These are phyloP conservation scores for Darksidea phi DNA, from an alignment of 495 filamentous ascomycete genomes.

Conservation along the genomic window DNA sequence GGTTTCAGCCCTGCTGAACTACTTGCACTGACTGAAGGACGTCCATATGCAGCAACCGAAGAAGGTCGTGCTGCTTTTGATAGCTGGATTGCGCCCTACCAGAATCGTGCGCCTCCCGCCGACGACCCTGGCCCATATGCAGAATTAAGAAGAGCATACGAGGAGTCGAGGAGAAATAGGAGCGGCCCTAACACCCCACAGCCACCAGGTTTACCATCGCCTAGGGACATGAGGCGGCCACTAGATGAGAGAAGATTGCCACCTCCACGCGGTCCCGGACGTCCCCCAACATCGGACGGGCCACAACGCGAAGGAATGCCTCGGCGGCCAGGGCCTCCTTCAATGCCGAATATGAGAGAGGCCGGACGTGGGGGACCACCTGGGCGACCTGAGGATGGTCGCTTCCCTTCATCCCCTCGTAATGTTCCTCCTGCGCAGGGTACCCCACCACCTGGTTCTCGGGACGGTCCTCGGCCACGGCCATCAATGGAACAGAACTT, in stretches of 20 bases:
- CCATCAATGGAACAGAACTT: slow-evolving; percentile 36
- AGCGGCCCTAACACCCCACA: no score
- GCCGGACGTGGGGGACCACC: slow-evolving; percentile 2
- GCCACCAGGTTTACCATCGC: no score
- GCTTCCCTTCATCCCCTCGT: slow-evolving; percentile 17
- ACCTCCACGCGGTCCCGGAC: not conserved
- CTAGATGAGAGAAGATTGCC: no score
- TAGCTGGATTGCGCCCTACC: not conserved
- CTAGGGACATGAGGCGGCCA: no score
- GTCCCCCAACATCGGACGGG: not conserved
- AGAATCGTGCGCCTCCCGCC: not conserved
- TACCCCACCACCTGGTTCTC: slow-evolving; percentile 14
- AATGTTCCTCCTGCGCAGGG: slow-evolving; percentile 10
- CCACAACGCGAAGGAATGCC: slow-evolving; percentile 1
- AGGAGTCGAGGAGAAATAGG: no score
- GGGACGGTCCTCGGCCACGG: slow-evolving; percentile 23
- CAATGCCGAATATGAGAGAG: slow-evolving; percentile 4
- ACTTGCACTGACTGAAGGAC: slow-evolving; percentile 61
- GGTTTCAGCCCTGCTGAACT: slow-evolving; percentile 81
- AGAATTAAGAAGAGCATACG: not conserved
- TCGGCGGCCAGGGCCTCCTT: not conserved
- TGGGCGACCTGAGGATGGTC: slow-evolving; percentile 10
- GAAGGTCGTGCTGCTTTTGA: slow-evolving; percentile 12
- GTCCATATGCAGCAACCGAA: slow-evolving; percentile 40
- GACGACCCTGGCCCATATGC: not conserved